A percentile compares a stretch with the other conserved stretches of the same genome.
These are phyloP conservation scores for Xylaria intraflava DNA, from an alignment of 495 filamentous ascomycete genomes.

Conservation along the genomic window DNA sequence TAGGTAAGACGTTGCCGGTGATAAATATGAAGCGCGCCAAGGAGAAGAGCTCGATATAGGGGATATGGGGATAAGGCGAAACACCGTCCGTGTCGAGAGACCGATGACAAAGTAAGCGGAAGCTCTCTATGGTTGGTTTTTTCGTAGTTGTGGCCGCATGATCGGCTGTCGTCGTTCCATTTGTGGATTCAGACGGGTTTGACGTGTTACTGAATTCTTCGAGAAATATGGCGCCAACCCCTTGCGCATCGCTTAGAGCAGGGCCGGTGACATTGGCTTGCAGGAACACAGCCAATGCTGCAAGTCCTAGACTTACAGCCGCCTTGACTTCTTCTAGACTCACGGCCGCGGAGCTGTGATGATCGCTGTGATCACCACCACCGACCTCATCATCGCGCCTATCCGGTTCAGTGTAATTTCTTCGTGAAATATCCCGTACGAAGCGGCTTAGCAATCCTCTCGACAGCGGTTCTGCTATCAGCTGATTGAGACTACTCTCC, in stretches of 20 bases:
- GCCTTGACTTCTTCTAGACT: not conserved
- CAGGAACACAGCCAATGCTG: conserved; percentile 75
- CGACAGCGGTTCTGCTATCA: conserved; percentile 27
- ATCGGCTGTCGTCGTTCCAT: not conserved
- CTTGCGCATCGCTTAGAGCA: conserved; percentile 46
- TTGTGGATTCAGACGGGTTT: not conserved
- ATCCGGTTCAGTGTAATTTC: not conserved
- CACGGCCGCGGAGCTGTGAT: not conserved
- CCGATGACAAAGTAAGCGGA: conserved; percentile 46
- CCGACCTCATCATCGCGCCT: not conserved
- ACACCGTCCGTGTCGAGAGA: conserved; percentile 78
- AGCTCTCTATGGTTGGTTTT: not conserved
- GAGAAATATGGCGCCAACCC: conserved; percentile 24
- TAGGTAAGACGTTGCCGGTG: conserved; percentile 25
- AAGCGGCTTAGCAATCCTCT: not conserved
- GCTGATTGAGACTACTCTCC: not conserved
- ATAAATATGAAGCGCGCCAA: conserved; percentile 66
- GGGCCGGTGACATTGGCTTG: conserved; percentile 92
- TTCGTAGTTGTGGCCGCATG: not conserved
- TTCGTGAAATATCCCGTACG: not conserved
- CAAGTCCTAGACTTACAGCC: conserved; percentile 47
- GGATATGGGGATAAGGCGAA: conserved; percentile 75
- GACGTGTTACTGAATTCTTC: conserved; percentile 8
- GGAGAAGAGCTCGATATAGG: conserved; percentile 72
- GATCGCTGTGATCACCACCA: not conserved